Percentiles rank a stretch among this genome's conserved stretches.
These are phyloP conservation scores for Trichoderma virens DNA, from an alignment of 495 filamentous ascomycete genomes.

Conservation along the genomic window DNA sequence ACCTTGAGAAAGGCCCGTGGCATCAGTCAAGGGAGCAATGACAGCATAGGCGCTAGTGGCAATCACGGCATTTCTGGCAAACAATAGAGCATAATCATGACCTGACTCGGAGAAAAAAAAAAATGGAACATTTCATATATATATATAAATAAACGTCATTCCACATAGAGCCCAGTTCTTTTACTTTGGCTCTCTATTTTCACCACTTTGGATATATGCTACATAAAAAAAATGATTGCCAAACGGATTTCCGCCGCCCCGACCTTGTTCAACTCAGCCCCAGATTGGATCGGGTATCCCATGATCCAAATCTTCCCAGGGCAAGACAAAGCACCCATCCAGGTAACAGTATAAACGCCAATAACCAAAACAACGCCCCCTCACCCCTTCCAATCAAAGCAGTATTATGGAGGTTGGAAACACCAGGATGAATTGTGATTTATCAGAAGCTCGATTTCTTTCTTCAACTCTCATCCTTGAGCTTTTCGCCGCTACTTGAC, in stretches of 20 bases:
- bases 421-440: background rate
- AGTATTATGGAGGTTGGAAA: background rate
- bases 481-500: constrained; percentile 1
- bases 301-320: background rate
- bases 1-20: constrained; percentile 34
- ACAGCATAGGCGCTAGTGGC: constrained; percentile 6
- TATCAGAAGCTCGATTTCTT: background rate
- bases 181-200: background rate
- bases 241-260: background rate
- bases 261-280: background rate
- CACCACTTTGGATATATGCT: constrained; percentile 7
- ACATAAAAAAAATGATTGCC: background rate
- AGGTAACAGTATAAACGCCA: background rate
- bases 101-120: no score
- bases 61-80: constrained; percentile 7
- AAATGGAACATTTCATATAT: background rate
- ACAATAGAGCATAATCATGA: background rate
- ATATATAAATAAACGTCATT: background rate
- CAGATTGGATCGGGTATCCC: background rate
- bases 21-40: constrained; percentile 12
- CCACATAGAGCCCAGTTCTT: background rate
- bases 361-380: constrained; percentile 3
- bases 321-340: background rate
- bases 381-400: background rate
- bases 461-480: background rate